phyloP scores from a whole-genome alignment of 1,139 yeast species.

The Sugiyamaella pinicola region DNA sequence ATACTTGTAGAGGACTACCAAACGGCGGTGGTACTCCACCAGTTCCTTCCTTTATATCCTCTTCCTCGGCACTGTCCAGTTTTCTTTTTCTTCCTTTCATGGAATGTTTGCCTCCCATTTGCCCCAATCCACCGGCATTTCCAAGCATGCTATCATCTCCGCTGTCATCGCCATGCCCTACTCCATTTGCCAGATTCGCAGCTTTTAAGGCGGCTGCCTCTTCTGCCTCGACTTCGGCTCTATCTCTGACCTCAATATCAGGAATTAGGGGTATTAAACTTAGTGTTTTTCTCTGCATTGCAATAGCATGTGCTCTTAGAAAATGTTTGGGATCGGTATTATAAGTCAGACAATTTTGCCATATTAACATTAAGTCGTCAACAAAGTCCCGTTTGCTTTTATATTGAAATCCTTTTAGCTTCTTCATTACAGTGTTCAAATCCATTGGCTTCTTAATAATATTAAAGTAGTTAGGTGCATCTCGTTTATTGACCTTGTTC shows the following conservation, averaged over 20 bases:
- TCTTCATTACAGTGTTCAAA: constrained; percentile 88
- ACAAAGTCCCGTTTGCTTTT: constrained; percentile 85
- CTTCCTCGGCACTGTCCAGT: constrained; percentile 36
- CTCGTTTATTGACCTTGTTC: constrained; percentile 92
- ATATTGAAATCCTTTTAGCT: constrained; percentile 78
- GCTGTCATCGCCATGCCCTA: background rate
- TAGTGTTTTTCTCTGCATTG: constrained; percentile 89
- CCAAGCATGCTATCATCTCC: constrained; percentile 23
- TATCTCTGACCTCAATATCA: constrained; percentile 74
- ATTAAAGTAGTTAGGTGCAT: constrained; percentile 93
- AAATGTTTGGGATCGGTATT: constrained; percentile 96
- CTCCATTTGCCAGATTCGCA: constrained; percentile 10
- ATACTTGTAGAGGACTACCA: constrained; percentile 21
- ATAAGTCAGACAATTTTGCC: constrained; percentile 91
- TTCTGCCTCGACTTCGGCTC: constrained; percentile 87
- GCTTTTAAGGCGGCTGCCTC: constrained; percentile 51
- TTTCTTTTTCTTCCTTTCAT: constrained; percentile 36
- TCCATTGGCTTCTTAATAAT: constrained; percentile 96
- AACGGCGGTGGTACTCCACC: constrained; percentile 25
- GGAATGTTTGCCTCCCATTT: constrained; percentile 31
- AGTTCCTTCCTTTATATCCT: constrained; percentile 22
- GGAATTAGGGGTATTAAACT: constrained; percentile 83
- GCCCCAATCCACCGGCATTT: constrained; percentile 26
- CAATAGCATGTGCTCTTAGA: constrained; percentile 85
- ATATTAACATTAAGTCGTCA: constrained; percentile 88